phyloP scores from a whole-genome alignment of 106 monocot genomes.

The Phalaenopsis aphrodite region DNA sequence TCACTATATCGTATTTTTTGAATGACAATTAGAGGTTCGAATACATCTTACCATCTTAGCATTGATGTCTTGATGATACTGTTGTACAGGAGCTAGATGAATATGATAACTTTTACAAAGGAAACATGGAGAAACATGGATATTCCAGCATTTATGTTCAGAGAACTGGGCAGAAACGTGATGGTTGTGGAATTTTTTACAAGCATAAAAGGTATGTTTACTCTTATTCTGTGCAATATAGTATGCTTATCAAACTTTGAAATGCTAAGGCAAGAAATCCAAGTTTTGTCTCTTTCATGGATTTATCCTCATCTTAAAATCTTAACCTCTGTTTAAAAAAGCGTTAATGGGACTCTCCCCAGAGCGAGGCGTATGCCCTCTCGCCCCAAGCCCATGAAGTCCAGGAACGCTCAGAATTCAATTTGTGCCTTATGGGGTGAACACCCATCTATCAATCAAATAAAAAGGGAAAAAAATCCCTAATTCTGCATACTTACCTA shows the following conservation, averaged over 20 bases:
- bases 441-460: too few species aligned
- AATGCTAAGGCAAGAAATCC: neutral
- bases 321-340: neutral
- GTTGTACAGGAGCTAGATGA: slow-evolving; percentile 76
- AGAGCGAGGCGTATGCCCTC: too few species aligned
- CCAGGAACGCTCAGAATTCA: too few species aligned
- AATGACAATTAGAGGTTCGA: neutral
- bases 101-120: slow-evolving; percentile 75
- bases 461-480: too few species aligned
- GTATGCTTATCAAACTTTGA: neutral
- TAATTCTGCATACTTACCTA: too few species aligned
- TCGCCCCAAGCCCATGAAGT: too few species aligned
- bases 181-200: slow-evolving; percentile 98
- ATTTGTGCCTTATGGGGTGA: too few species aligned
- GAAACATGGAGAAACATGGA: slow-evolving; percentile 54
- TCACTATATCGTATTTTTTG: neutral
- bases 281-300: neutral
- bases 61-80: neutral
- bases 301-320: neutral
- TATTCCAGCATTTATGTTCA: slow-evolving; percentile 76
- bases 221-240: slow-evolving; percentile 1
- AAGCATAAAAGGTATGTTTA: slow-evolving; percentile 43
- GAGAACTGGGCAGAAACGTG: slow-evolving; percentile 69
- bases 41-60: neutral
- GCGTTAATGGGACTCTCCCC: too few species aligned